Percentiles rank a stretch among this genome's conserved stretches.
These are phyloP conservation scores for Triticum urartu DNA, from an alignment of 176 grass and related monocot genomes.

Conservation along the genomic window DNA sequence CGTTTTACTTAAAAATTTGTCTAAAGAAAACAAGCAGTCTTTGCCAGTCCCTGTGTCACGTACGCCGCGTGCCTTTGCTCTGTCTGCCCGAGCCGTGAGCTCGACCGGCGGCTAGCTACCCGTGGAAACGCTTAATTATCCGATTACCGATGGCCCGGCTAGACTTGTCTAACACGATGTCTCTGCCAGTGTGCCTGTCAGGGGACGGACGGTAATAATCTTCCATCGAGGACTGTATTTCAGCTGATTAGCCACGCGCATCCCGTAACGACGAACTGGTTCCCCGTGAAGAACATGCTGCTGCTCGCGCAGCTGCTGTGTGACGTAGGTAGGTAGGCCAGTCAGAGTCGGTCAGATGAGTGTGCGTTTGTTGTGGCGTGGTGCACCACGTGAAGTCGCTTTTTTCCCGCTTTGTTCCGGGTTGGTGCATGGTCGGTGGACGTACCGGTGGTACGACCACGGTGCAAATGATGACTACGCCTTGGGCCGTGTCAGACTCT, in stretches of 20 bases:
- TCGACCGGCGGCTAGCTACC: not conserved
- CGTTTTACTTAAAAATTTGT: too few species aligned
- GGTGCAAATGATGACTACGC: not conserved
- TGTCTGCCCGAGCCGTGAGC: not conserved
- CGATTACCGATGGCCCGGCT: not conserved
- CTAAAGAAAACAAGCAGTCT: not conserved
- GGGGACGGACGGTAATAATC: not conserved
- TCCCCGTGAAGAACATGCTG: not conserved
- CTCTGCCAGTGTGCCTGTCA: not conserved
- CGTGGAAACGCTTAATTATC: not conserved
- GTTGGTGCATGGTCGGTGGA: not conserved
- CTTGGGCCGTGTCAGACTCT: too few species aligned
- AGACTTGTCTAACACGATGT: too few species aligned
- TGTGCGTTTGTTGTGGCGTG: not conserved
- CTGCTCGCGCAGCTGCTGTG: not conserved
- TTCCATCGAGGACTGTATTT: not conserved
- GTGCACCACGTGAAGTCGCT: conserved; percentile 8
- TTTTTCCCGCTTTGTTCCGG: not conserved
- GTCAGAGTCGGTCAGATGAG: not conserved
- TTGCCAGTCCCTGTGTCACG: not conserved
- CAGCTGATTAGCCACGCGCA: not conserved
- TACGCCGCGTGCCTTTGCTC: not conserved
- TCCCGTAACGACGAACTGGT: not conserved
- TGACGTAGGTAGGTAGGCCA: not conserved
- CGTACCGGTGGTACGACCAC: not conserved